These are phyloP conservation scores for Boeremia exigua DNA, from an alignment of 2,329 filamentous ascomycete genomes.

Conservation along the genomic window DNA sequence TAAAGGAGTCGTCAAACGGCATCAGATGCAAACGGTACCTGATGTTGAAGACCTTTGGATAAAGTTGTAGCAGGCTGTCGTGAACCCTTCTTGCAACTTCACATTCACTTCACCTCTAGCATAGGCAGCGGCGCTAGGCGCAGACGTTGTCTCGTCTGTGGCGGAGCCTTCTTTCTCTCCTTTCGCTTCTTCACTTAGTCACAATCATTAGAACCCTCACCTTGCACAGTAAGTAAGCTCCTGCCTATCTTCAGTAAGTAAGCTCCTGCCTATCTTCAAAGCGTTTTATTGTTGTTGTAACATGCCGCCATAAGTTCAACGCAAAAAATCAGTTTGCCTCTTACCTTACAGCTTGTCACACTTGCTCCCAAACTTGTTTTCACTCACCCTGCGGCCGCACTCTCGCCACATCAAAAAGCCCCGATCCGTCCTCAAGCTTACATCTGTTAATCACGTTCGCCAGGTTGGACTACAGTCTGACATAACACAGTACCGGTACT, in stretches of 20 bases:
- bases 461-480: neutral
- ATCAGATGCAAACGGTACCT: neutral
- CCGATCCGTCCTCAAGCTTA: neutral
- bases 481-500: neutral
- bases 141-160: neutral
- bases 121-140: too few species aligned
- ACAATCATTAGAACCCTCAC: neutral
- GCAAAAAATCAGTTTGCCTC: neutral
- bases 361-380: neutral
- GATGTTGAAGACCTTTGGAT: neutral
- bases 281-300: neutral
- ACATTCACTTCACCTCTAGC: conserved; percentile 13
- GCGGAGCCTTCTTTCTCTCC: neutral
- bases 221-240: neutral
- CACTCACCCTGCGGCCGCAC: neutral
- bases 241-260: too few species aligned
- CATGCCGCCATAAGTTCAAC: neutral
- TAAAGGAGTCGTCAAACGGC: too few species aligned
- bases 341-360: neutral
- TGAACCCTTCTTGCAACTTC: neutral
- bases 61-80: neutral
- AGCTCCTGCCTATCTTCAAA: neutral
- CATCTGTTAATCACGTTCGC: neutral
- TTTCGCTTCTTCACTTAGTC: too few species aligned
- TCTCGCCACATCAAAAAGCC: neutral